Evolutionary conservation across 2,329 filamentous ascomycete genomes (phyloP), one percentile per base, ranked within the genome.

Genomic region (Aspergillus uvarum): DNA sequence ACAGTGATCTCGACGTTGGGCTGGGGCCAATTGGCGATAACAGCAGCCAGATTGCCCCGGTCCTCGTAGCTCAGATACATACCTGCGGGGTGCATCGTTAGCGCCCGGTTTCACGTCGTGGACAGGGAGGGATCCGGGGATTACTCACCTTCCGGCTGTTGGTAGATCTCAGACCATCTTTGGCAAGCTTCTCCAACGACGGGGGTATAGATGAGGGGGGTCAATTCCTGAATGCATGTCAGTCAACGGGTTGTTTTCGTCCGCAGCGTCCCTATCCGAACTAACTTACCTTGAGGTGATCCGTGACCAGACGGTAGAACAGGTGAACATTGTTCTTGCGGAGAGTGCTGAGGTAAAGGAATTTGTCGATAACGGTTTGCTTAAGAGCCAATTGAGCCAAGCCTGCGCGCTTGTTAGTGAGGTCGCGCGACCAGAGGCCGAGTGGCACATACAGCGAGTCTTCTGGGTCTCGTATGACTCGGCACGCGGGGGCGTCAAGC

Each of bases 31-130:
- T 98, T 98, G 73, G 87, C 83, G 67, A 98, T 87, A 75, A 98
- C 93, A 50, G 90, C 89, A 70, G 87, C 87, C 65, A 98, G 91
- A 63, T 94, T 92, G 73, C 93, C 95, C 66, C 91, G 88, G 82
- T 99, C 94, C 79, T 92, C 90, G 79, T 91, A 97, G 62, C 93
- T 97, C 66, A 99, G 90, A 81, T 98, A 99, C 78, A 98, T 85
- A 66, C 86, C 82, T 82, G 60, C 53, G n/a, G 21, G 44, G 60
- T 51, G 52, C 42, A 60, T 7, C 22, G 61, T 68, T 70, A 71
- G 65, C 63, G 56, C 54, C 61, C 67, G 67, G 63, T 67, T 66
- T 63, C 63, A 58, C 58, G 65, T 69, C 68, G 65, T 63, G 48
- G 47, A 47, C 38, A 51, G 35, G 51, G 35, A 51, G 35, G 51